Base-by-base conservation (phyloP, 768 basidiomycete genomes). In the Leccinum variicolor region DNA sequence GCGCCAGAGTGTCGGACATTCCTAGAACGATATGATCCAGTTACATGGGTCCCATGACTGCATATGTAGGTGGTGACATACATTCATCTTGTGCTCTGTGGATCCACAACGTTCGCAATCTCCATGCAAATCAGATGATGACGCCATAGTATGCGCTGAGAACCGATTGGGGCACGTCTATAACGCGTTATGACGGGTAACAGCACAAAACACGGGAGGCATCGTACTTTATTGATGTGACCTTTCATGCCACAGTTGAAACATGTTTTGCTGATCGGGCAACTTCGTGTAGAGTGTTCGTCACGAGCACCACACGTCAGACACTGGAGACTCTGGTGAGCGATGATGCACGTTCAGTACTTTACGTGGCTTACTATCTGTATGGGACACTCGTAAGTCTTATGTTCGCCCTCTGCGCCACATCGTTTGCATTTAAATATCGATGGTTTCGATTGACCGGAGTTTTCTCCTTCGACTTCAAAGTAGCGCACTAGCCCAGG, bases 191-290 rank as follows among this genome's bases (percentile, higher is more conserved):
- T 46, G 19, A 59, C 39, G 45, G 34, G 34, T 45, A 45, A 34
- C 41, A 28, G 25, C 41, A 39, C 15, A 50, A 33, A 10, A 17
- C 4, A 49, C 29, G 43, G 25, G 13, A 0, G 25, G 10, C 26
- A 17, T 23, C 53, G 50, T 62, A 89, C 90, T 56, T 75, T 78
- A 61, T 81, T 89, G 54, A 91, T 82, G 66, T 92, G 90, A 2
- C 91, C 91, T 67, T 88, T 89, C 88, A 90, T 90, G 15, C 88
- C 88, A 63, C 91, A 93, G 3, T 77, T 80, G 64, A 84, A 92
- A 65, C 91, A 93, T 0, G 81, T 84, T 71, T 92, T 92, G 72
- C 84, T 85, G 59, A 90, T 87, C 3, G 90, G 89, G 72, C 90
- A 93, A 52, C 84, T 83, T 41, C 85, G 78, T 17, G 91, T 91